Base-by-base conservation (phyloP, 2,329 filamentous ascomycete species). In the Anthostomella pinea region DNA sequence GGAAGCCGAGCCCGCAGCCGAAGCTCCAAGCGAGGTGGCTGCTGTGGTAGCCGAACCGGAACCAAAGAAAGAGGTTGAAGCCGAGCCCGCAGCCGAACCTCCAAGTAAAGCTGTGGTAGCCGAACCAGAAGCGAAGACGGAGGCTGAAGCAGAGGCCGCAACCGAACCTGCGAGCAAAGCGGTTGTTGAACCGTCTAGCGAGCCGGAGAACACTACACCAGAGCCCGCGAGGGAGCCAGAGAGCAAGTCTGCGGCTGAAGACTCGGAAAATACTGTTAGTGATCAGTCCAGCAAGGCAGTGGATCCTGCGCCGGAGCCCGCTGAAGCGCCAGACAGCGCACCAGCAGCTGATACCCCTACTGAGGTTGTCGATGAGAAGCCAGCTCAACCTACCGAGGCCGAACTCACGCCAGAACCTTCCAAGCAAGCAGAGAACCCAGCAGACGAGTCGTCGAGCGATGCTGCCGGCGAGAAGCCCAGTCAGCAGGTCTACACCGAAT, bases 1-100 rank as follows among this genome's bases (percentile, higher is more conserved):
- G 14, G 38, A 39, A 3, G 29, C 35, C 19, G 26, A 35, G 29
- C n/a, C 29, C 22, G 16, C 31, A 11, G 30, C 10, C 23, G 41
- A 44, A 18, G 22, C 11, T 23, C 9, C 23, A 9, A 21, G 17
- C 20, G 21, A 25, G 13, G 14, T n/a, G n/a, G n/a, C n/a, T n/a
- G n/a, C n/a, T n/a, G n/a, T n/a, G n/a, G n/a, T n/a, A n/a, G n/a
- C n/a, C n/a, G 13, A 20, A 9, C 19, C 30, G 8, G 31, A 34
- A 9, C 22, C 33, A 23, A 10, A 11, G 6, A 10, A 33, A 15
- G 24, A 39, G 17, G 18, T 28, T 19, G 28, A 26, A 25, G 20
- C 31, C 23, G 35, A 36, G 30, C 16, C 29, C 13, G 18, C 35
- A 24, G 16, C 30, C 7, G 5, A 33, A 17, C 32, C 32, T 8